phyloP scores from a whole-genome alignment of 2,329 filamentous ascomycete species.

The Plectosphaerella cucumerina region DNA sequence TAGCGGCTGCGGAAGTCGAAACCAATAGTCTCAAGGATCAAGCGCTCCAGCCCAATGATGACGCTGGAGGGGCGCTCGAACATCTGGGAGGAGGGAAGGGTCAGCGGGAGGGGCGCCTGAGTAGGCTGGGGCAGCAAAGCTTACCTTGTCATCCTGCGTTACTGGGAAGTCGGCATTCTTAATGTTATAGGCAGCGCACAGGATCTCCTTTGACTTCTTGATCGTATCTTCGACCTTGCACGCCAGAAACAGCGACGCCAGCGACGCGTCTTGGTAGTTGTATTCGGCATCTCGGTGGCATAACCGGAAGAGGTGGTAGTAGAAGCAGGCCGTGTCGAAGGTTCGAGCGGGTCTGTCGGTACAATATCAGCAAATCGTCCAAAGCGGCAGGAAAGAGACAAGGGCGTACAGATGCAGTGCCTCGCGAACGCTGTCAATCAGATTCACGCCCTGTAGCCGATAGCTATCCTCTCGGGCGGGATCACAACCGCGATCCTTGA shows the following conservation, averaged over 20 bases:
- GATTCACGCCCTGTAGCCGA: slow-evolving; percentile 79
- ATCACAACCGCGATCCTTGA: slow-evolving; percentile 66
- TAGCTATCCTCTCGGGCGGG: slow-evolving; percentile 75
- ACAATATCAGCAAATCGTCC: slow-evolving; percentile 8
- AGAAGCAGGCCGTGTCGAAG: slow-evolving; percentile 85
- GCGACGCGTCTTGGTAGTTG: slow-evolving; percentile 79
- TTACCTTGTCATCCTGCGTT: slow-evolving; percentile 77
- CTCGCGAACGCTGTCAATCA: slow-evolving; percentile 81
- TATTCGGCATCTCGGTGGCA: slow-evolving; percentile 83
- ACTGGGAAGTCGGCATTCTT: slow-evolving; percentile 65
- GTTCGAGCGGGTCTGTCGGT: slow-evolving; percentile 73
- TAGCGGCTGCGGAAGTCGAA: slow-evolving; percentile 93
- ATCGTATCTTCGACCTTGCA: slow-evolving; percentile 98
- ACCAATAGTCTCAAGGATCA: slow-evolving; percentile 86
- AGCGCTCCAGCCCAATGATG: slow-evolving; percentile 83
- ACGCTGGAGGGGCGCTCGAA: slow-evolving; percentile 77
- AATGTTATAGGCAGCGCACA: slow-evolving; percentile 85
- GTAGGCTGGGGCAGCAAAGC: slow-evolving; percentile 14
- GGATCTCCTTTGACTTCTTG: slow-evolving; percentile 91
- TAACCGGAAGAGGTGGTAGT: slow-evolving; percentile 91
- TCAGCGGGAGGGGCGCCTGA: not conserved
- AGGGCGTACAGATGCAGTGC: slow-evolving; percentile 75
- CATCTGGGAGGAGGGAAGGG: slow-evolving; percentile 41
- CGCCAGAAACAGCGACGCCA: slow-evolving; percentile 83
- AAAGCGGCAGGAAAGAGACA: slow-evolving; percentile 12